Conservation (phyloP, 257 asterid genomes). For the Linderniella brevidens region DNA sequence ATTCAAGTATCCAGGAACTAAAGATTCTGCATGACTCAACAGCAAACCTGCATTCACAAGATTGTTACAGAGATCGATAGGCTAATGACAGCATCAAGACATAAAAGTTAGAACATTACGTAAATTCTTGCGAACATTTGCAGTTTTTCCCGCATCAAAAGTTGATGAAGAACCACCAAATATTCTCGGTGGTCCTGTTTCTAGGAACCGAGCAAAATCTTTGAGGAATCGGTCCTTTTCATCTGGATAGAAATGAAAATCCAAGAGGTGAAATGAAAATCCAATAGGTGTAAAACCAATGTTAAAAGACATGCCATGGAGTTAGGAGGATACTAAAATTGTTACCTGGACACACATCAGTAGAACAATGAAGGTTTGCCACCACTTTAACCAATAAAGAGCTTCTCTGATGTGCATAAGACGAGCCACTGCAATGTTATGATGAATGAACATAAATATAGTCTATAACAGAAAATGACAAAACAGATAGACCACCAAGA, state of each 20-base stretch:
- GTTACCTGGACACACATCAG: slow-evolving; percentile 81
- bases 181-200: slow-evolving; percentile 29
- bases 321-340: not conserved
- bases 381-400: slow-evolving; percentile 83
- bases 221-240: slow-evolving; percentile 89
- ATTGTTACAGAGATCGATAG: slow-evolving; percentile 9
- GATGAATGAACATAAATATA: not conserved
- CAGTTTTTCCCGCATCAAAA: slow-evolving; percentile 35
- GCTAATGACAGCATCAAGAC: slow-evolving; percentile 5
- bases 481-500: not conserved
- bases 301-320: not conserved
- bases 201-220: slow-evolving; percentile 57
- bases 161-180: slow-evolving; percentile 27
- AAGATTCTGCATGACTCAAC: slow-evolving; percentile 83
- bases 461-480: not conserved
- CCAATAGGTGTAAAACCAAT: slow-evolving; percentile 6
- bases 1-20: slow-evolving; percentile 62
- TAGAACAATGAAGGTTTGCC: slow-evolving; percentile 95
- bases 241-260: slow-evolving; percentile 38
- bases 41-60: slow-evolving; percentile 49
- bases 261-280: slow-evolving; percentile 9
- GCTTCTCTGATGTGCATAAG: slow-evolving; percentile 83
- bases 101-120: slow-evolving; percentile 22
- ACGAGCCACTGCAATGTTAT: slow-evolving; percentile 38
- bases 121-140: slow-evolving; percentile 44